These are phyloP conservation scores for Hylodesmum podocarpum DNA, from an alignment of 306 rosid species.

Conservation along the genomic window DNA sequence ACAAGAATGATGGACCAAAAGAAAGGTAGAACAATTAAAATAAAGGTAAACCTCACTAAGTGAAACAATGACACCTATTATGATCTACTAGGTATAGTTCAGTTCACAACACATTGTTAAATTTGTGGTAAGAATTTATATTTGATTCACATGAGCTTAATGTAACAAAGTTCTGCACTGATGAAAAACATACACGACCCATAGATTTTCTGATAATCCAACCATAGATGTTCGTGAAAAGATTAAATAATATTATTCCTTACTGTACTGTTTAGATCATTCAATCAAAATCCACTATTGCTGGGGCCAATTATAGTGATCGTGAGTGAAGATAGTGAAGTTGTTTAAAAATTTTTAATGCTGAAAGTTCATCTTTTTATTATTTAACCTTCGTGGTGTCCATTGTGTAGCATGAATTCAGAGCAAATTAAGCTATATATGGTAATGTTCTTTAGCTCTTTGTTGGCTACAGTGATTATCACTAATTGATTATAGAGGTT, in stretches of 20 bases:
- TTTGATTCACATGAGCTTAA: too few relatives aligned
- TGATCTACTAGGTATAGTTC: too few relatives aligned
- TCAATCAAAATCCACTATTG: background rate
- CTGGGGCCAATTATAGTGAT: background rate
- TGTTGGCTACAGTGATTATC: background rate
- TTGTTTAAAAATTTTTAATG: background rate
- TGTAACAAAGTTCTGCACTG: too few relatives aligned
- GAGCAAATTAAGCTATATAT: background rate
- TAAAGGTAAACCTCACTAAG: slow-evolving; percentile 9
- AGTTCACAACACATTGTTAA: too few relatives aligned
- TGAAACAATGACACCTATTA: slow-evolving; percentile 8
- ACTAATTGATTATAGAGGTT: background rate
- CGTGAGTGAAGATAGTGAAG: slow-evolving; percentile 6
- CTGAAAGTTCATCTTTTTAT: background rate
- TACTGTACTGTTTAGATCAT: background rate
- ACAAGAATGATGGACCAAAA: background rate
- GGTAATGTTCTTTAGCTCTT: background rate
- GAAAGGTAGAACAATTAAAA: background rate
- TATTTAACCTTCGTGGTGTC: background rate
- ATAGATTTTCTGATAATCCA: slow-evolving; percentile 10
- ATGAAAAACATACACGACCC: too few relatives aligned
- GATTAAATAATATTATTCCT: background rate
- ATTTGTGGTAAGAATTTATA: too few relatives aligned
- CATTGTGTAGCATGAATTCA: slow-evolving; percentile 5
- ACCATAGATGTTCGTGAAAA: background rate